These are phyloP conservation scores for Pseudomassariella vexata DNA, from an alignment of 2,329 filamentous ascomycete species.

Conservation along the genomic window DNA sequence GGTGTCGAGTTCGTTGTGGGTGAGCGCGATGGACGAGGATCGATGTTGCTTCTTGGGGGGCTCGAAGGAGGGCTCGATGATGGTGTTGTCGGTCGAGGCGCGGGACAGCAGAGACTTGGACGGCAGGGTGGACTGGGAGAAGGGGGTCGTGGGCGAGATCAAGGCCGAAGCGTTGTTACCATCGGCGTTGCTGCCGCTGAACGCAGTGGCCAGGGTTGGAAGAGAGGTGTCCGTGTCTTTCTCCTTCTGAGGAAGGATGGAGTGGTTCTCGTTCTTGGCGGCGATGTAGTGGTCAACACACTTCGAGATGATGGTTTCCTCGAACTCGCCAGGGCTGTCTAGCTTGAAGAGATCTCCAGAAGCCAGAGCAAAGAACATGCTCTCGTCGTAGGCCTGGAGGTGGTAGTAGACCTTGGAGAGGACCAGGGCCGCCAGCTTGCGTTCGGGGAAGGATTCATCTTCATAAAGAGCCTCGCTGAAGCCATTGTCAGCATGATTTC, in stretches of 20 bases:
- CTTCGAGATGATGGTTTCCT: constrained; percentile 98
- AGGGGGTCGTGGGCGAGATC: constrained; percentile 86
- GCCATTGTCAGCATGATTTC: constrained; percentile 1
- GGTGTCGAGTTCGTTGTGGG: constrained; percentile 58
- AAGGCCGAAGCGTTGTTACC: constrained; percentile 65
- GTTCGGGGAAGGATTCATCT: constrained; percentile 89
- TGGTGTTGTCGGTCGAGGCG: constrained; percentile 60
- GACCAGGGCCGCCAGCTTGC: constrained; percentile 88
- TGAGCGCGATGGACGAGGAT: constrained; percentile 58
- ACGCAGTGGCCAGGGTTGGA: constrained; percentile 74
- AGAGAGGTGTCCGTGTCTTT: constrained; percentile 37
- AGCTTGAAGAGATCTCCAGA: constrained; percentile 94
- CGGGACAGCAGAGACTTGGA: constrained; percentile 94
- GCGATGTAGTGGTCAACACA: constrained; percentile 97
- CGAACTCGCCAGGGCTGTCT: constrained; percentile 86
- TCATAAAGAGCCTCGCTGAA: constrained; percentile 91
- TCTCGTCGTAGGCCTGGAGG: constrained; percentile 97
- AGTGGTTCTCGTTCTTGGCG: constrained; percentile 51
- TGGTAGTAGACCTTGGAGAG: constrained; percentile 99
- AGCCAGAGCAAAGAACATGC: constrained; percentile 95
- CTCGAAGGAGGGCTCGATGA: constrained; percentile 54
- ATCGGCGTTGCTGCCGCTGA: constrained; percentile 55
- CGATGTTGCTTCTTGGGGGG: constrained; percentile 46
- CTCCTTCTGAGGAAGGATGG: constrained; percentile 30
- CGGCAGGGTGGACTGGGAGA: constrained; percentile 87